phyloP scores from a whole-genome alignment of 169 alveolate species.

The Sarcocystis neurona region DNA sequence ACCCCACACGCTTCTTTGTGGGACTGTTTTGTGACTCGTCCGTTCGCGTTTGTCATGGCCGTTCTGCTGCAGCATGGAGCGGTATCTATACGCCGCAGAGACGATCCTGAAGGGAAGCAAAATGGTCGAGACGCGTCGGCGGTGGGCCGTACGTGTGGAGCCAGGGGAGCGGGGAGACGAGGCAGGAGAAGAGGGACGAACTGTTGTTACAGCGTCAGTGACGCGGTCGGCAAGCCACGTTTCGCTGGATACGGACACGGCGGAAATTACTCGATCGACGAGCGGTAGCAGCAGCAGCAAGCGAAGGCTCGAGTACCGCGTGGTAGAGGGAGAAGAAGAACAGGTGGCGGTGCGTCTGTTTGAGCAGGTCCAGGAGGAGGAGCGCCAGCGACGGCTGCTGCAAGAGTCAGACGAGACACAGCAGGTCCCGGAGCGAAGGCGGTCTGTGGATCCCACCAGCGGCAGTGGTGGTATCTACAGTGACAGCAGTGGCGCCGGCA shows the following conservation, averaged over 20 bases:
- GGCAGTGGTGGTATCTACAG: no score
- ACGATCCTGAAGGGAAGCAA: neutral
- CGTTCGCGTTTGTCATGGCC: neutral
- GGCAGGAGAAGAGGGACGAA: no score
- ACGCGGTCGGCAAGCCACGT: conserved; percentile 1
- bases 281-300: conserved; percentile 22
- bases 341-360: neutral
- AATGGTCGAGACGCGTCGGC: neutral
- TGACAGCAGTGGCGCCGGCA: no score
- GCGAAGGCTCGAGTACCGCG: neutral
- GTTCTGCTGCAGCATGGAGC: neutral
- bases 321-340: no score
- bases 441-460: no score
- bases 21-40: neutral
- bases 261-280: no score
- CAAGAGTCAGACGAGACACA: no score
- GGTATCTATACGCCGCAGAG: neutral
- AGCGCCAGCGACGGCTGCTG: conserved; percentile 29
- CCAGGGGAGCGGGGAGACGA: neutral
- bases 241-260: neutral
- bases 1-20: neutral
- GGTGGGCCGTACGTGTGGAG: neutral
- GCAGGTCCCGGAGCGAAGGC: no score
- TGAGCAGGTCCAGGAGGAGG: neutral
- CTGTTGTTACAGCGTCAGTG: no score